Base-by-base conservation (phyloP, 257 asterid genomes). In the Plantago elongata region DNA sequence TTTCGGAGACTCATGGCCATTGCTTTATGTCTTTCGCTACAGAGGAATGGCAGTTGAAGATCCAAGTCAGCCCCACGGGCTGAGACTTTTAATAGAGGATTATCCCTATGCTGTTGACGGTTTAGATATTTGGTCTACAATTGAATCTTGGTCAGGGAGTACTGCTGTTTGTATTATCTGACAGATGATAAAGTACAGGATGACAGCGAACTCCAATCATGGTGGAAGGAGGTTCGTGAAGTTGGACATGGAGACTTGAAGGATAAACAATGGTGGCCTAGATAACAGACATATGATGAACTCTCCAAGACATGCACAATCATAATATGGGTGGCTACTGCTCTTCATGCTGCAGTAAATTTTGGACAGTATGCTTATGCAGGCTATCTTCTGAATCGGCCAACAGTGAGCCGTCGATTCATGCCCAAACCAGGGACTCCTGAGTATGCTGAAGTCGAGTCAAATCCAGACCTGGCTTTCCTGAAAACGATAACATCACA, bases 21-120 rank as follows among this genome's bases (percentile, higher is more conserved):
- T 34, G 40, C 40, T 34, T 46, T 6, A 14, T 45, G 4, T 38
- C 40, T 51, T 51, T 61, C 55, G 37, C 14, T 68, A 56, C 76
- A 89, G 97, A 72, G 97, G 97, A 67, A 72, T 89, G 77, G 95
- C 94, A 4, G 76, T 84, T 12, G 64, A 65, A 2, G 95, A 86
- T 69, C 54, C 84, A 11, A 76, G 67, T 58, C 66, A 77, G 61
- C 94, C 91, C 45, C 69, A 71, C 15, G 91, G 89, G 55, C 69
- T 86, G 14, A 75, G 63, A 47, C 91, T 89, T 13, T 52, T 80
- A 11, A 86, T 89, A 13, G 86, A 84, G 17, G 97, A 89, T 58
- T 89, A 89, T 46, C 97, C 97, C 10, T 89, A 66, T 10, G 97
- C 97, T 0, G 89, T 77, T 1, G 97, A 89, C 40, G 97, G 97